Evolutionary conservation across 495 filamentous ascomycete species (phyloP).

Genomic region (Neurospora sp.): DNA sequence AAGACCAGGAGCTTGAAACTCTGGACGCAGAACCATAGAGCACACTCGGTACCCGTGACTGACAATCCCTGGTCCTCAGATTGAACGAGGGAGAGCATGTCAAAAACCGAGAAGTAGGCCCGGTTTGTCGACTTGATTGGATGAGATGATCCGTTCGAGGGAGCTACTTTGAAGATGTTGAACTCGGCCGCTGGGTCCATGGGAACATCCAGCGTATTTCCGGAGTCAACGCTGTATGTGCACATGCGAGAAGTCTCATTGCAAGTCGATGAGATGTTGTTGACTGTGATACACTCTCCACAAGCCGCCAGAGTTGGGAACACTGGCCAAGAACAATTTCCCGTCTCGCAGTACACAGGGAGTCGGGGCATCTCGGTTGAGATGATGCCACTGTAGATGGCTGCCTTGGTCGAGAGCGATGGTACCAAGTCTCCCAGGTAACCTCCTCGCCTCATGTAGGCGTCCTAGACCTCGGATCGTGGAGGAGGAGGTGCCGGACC

Average conservation of each 20-base stretch:
- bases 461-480: constrained; percentile 23
- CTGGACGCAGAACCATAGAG: constrained; percentile 29
- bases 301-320: constrained; percentile 27
- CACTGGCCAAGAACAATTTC: constrained; percentile 27
- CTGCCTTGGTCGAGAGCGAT: constrained; percentile 24
- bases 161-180: constrained; percentile 19
- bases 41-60: constrained; percentile 14
- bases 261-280: constrained; percentile 8
- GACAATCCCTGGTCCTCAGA: constrained; percentile 3
- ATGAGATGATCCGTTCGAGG: constrained; percentile 14
- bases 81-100: constrained; percentile 19
- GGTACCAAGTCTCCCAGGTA: constrained; percentile 15
- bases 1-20: constrained; percentile 16
- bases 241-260: constrained; percentile 17
- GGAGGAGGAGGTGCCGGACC: constrained; percentile 11
- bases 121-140: constrained; percentile 7
- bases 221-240: constrained; percentile 20
- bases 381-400: constrained; percentile 30
- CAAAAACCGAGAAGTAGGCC: constrained; percentile 26
- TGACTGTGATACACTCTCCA: constrained; percentile 16
- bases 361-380: constrained; percentile 12
- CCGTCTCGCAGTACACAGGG: constrained; percentile 17
- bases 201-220: constrained; percentile 13
- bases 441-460: constrained; percentile 11
- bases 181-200: constrained; percentile 4